Conservation (phyloP, 1,139 yeast genomes). For the Geotrichum aggregatum region DNA sequence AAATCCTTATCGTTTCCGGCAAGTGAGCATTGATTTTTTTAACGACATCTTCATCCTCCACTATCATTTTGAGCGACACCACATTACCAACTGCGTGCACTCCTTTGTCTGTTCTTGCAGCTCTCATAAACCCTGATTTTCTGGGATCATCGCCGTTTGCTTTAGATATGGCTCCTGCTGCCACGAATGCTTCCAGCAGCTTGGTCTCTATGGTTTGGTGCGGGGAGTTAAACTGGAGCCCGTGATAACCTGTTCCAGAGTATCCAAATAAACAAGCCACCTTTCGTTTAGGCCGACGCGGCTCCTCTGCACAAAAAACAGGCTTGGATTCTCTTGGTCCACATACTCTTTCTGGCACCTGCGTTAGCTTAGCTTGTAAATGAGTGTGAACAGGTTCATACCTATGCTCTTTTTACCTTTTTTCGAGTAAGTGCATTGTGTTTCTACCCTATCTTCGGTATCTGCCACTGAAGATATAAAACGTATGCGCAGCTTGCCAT, state of each 20-base stretch:
- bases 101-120: conserved; percentile 97
- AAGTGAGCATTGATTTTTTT: conserved; percentile 65
- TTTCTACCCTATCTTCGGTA: background rate
- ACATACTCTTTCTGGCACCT: background rate
- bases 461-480: too few species aligned
- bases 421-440: background rate
- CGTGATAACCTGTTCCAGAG: conserved; percentile 97
- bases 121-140: conserved; percentile 87
- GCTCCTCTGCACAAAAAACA: too few species aligned
- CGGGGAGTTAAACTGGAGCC: conserved; percentile 93
- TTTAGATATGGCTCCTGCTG: conserved; percentile 84
- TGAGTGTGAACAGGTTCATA: background rate
- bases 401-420: background rate
- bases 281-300: conserved; percentile 71
- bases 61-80: conserved; percentile 77
- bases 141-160: conserved; percentile 87
- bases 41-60: conserved; percentile 60
- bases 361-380: background rate
- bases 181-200: conserved; percentile 73
- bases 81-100: conserved; percentile 99
- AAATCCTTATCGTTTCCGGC: conserved; percentile 82
- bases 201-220: conserved; percentile 92
- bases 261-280: conserved; percentile 93
- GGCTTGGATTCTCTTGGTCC: background rate
- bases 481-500: too few species aligned